phyloP scores from a whole-genome alignment of 225 moss, liverwort and hornwort genomes.

The Straminergon stramineum region DNA sequence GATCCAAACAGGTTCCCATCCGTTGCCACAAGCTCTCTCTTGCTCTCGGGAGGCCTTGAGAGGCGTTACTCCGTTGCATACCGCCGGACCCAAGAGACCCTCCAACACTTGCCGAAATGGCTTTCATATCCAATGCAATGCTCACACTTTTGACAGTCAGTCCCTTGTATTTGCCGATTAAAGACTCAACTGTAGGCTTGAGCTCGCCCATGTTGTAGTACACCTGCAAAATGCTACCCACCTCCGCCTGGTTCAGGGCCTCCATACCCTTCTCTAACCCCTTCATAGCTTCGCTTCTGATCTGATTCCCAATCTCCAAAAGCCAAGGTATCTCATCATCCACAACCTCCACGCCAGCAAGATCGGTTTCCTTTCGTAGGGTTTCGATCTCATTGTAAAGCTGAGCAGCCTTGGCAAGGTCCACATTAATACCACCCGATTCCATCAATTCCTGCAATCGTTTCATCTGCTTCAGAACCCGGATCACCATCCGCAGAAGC shows the following conservation, averaged over 20 bases:
- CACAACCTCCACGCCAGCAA: conserved; percentile 72
- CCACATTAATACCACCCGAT: conserved; percentile 52
- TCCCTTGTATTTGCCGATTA: conserved; percentile 79
- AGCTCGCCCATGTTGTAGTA: conserved; percentile 98
- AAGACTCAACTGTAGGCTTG: conserved; percentile 72
- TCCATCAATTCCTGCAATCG: conserved; percentile 87
- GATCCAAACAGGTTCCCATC: conserved; percentile 71
- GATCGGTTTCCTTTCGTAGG: conserved; percentile 67
- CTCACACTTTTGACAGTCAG: conserved; percentile 73
- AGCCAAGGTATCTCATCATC: conserved; percentile 87
- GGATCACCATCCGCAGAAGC: conserved; percentile 82
- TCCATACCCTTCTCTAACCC: conserved; percentile 92
- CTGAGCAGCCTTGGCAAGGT: conserved; percentile 89
- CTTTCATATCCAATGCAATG: conserved; percentile 93
- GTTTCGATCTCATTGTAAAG: conserved; percentile 83
- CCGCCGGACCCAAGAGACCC: conserved; percentile 64
- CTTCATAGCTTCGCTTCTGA: conserved; percentile 79
- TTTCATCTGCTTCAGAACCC: conserved; percentile 73
- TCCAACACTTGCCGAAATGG: conserved; percentile 84
- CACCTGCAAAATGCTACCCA: conserved; percentile 93
- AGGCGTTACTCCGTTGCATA: conserved; percentile 68
- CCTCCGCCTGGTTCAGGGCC: conserved; percentile 90
- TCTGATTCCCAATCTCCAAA: conserved; percentile 70
- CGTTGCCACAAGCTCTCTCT: conserved; percentile 95
- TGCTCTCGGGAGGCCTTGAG: conserved; percentile 73